Conservation (phyloP, 2,329 filamentous ascomycete species). For the Xylariales sp. region DNA sequence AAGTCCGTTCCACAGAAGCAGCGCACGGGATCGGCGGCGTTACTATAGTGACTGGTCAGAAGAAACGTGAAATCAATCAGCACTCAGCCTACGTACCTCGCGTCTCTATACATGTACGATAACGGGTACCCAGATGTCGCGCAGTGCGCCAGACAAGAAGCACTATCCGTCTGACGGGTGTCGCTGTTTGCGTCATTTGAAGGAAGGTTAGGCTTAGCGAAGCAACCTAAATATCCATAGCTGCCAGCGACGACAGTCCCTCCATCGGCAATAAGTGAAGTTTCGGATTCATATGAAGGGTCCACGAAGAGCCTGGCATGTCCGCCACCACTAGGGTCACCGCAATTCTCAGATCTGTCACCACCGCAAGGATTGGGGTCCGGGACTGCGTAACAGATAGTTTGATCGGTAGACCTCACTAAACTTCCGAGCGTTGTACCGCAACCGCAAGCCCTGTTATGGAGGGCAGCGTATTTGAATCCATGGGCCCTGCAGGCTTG, state of each 20-base stretch:
- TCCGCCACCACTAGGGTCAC: background rate
- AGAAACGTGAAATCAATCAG: background rate
- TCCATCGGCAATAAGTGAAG: background rate
- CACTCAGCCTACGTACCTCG: background rate
- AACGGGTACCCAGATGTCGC: background rate
- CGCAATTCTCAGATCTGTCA: conserved; percentile 1
- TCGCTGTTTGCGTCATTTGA: background rate
- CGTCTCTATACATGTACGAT: background rate
- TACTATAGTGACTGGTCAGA: background rate
- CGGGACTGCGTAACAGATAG: no score
- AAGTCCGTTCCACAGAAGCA: conserved; percentile 4
- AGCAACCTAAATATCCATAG: conserved; percentile 2
- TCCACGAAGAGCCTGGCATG: conserved; percentile 5
- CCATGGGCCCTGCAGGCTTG: conserved; percentile 1
- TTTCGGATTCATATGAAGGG: conserved; percentile 3
- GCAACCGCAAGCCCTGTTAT: background rate
- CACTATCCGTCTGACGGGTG: background rate
- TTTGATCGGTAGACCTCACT: no score
- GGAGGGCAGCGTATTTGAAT: conserved; percentile 1
- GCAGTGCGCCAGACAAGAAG: background rate
- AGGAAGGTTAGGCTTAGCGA: conserved; percentile 3
- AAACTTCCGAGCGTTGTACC: background rate
- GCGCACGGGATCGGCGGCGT: background rate
- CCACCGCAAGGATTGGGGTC: background rate
- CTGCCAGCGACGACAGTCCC: background rate